A percentile compares a stretch with the other conserved stretches of the same genome.
Evolutionary conservation across 495 filamentous ascomycete species (phyloP).

Genomic region (Aspergillus leporis): DNA sequence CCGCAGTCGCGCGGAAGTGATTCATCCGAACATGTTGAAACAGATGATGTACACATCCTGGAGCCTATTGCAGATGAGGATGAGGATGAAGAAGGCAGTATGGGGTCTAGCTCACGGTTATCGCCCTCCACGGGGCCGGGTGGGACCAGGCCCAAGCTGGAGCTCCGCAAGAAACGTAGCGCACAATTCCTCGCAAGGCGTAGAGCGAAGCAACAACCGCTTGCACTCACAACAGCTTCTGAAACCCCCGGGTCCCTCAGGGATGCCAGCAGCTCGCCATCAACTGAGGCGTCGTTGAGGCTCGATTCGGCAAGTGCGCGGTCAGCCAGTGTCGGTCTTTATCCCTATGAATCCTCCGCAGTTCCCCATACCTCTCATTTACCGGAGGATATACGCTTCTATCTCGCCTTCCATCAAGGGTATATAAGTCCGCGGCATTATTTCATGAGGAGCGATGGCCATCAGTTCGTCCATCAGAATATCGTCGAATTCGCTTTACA

Average conservation of each 20-base stretch:
- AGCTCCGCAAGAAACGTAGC: conserved; percentile 33
- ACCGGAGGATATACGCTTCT: conserved; percentile 69
- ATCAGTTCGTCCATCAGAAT: conserved; percentile 69
- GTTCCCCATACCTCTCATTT: conserved; percentile 45
- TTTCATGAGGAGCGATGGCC: conserved; percentile 64
- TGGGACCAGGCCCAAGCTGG: conserved; percentile 21
- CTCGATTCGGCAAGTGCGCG: conserved; percentile 37
- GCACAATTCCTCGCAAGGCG: conserved; percentile 43
- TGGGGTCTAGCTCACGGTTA: conserved; percentile 28
- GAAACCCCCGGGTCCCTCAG: conserved; percentile 36
- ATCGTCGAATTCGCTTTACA: conserved; percentile 71
- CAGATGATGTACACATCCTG: conserved; percentile 50
- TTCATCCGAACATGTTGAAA: conserved; percentile 50
- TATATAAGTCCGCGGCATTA: conserved; percentile 80
- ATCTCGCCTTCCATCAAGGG: conserved; percentile 74
- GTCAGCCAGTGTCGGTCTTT: conserved; percentile 35
- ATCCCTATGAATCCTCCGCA: conserved; percentile 23
- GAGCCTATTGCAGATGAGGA: conserved; percentile 70
- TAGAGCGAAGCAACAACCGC: conserved; percentile 38
- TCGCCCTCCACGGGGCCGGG: conserved; percentile 28
- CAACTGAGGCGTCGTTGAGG: conserved; percentile 38
- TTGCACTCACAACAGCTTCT: conserved; percentile 27
- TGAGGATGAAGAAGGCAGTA: conserved; percentile 43
- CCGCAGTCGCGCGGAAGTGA: conserved; percentile 46
- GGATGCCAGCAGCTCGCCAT: conserved; percentile 46